Evolutionary conservation across 2,329 filamentous ascomycete genomes (phyloP).

Genomic region (Madurella fahalii): DNA sequence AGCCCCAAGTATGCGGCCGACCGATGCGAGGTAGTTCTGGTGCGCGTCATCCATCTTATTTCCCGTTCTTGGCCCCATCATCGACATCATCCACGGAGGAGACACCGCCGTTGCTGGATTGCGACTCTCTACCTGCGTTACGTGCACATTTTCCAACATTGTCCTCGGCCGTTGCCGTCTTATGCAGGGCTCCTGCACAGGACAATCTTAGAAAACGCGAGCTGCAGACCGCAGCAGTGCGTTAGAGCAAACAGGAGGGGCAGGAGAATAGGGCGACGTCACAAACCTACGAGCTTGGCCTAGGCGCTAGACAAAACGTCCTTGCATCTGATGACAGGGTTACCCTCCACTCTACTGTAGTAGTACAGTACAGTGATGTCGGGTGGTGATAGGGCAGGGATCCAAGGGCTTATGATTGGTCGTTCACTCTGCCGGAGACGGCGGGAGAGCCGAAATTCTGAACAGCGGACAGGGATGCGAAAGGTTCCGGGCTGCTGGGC

Average conservation of each 20-base stretch:
- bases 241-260: background rate
- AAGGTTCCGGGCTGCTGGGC: too few species aligned
- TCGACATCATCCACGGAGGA: background rate
- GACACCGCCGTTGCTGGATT: background rate
- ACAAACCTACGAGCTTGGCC: conserved; percentile 4
- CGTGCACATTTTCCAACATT: background rate
- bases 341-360: too few species aligned
- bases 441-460: too few species aligned
- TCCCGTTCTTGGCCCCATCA: background rate
- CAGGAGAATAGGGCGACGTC: background rate
- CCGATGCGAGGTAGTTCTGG: conserved; percentile 12
- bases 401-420: background rate
- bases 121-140: background rate
- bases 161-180: background rate
- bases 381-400: background rate
- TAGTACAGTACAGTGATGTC: too few species aligned
- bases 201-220: background rate
- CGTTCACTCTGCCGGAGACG: too few species aligned
- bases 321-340: conserved; percentile 8
- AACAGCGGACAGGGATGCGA: too few species aligned
- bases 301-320: conserved; percentile 2
- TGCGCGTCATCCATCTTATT: conserved; percentile 7
- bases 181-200: background rate
- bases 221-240: background rate
- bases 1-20: background rate